These are phyloP conservation scores for Raphanus sativus DNA, from an alignment of 345 rosid species.

Conservation along the genomic window DNA sequence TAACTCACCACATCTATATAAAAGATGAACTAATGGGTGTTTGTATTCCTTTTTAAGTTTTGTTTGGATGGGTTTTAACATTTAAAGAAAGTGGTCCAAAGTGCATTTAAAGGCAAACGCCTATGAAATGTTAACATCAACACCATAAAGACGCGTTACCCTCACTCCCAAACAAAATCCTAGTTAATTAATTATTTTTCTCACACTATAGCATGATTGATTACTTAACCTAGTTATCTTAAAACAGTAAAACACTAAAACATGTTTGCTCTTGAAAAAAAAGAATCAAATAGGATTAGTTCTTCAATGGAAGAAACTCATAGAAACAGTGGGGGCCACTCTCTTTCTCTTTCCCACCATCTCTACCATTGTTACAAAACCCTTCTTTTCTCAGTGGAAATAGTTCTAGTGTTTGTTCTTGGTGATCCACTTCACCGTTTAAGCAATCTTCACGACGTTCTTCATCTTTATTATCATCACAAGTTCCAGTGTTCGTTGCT, in stretches of 20 bases:
- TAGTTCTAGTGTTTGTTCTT: conserved; percentile 64
- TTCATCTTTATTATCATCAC: conserved; percentile 32
- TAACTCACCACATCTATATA: conserved; percentile 6
- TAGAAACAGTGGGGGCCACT: conserved; percentile 52
- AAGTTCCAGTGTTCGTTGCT: conserved; percentile 38
- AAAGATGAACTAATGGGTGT: background rate
- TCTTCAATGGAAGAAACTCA: conserved; percentile 84
- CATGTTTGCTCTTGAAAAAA: background rate
- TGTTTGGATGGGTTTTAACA: conserved; percentile 6
- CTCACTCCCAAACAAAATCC: conserved; percentile 44
- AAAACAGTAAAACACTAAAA: background rate
- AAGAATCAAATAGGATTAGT: conserved; percentile 30
- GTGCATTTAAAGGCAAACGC: conserved; percentile 49
- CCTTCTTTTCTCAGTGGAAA: conserved; percentile 58
- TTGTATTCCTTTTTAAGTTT: background rate
- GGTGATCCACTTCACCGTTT: conserved; percentile 34
- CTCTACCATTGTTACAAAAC: conserved; percentile 29
- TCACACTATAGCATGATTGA: background rate
- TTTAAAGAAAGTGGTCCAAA: conserved; percentile 49
- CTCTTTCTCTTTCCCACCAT: conserved; percentile 39
- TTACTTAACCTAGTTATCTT: background rate
- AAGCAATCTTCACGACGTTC: conserved; percentile 31
- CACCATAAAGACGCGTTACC: conserved; percentile 32
- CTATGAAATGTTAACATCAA: conserved; percentile 48
- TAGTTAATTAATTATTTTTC: conserved; percentile 11